phyloP scores from a whole-genome alignment of 139 green algal genomes.

The Coelastrella sp. region DNA sequence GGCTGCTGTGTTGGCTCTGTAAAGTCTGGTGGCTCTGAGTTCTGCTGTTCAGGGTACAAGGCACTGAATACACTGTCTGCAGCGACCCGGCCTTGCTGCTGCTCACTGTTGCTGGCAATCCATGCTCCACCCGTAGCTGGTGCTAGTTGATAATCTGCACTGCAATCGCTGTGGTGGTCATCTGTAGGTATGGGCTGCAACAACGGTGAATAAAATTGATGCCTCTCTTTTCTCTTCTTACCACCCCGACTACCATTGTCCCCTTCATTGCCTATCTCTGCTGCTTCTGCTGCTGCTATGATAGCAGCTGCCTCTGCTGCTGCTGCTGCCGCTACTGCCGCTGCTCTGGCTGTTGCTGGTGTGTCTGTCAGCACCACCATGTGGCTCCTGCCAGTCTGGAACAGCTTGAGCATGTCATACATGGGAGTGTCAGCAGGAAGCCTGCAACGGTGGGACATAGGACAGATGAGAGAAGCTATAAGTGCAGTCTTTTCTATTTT shows the following conservation, averaged over 20 bases:
- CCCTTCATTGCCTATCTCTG: neutral
- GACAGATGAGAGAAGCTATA: too few species aligned
- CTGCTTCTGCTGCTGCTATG: conserved; percentile 14
- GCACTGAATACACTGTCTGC: neutral
- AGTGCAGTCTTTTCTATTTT: too few species aligned
- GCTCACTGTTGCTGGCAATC: neutral
- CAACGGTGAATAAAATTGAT: conserved; percentile 33
- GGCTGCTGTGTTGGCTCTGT: neutral
- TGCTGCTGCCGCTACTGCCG: conserved; percentile 20
- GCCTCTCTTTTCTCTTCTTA: neutral
- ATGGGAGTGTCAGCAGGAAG: conserved; percentile 67
- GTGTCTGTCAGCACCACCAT: conserved; percentile 86
- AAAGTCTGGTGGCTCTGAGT: neutral
- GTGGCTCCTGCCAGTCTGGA: conserved; percentile 89
- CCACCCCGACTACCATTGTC: neutral
- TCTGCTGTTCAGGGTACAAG: neutral
- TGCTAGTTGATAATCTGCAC: neutral
- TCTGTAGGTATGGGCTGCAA: conserved; percentile 24
- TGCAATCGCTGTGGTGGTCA: neutral
- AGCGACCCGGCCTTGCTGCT: neutral
- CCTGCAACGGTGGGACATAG: too few species aligned
- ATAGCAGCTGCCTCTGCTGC: neutral
- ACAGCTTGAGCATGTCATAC: conserved; percentile 95
- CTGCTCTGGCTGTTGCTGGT: neutral
- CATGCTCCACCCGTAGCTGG: neutral